phyloP scores from a whole-genome alignment of 2,329 filamentous ascomycete species.

The Camillea tinctor region DNA sequence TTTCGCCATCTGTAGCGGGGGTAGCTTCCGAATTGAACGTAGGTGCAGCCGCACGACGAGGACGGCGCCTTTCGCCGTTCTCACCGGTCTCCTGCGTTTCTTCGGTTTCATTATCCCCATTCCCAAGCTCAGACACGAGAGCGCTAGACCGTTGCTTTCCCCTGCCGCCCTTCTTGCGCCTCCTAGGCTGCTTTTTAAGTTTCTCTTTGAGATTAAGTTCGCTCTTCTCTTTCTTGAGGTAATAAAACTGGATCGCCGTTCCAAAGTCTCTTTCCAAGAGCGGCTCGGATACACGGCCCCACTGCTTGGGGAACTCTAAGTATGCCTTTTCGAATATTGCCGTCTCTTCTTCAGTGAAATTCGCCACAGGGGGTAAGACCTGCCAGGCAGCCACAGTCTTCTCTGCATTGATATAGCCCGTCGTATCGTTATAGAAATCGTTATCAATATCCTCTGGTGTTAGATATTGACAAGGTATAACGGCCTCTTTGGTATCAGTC shows the following conservation, averaged over 20 bases:
- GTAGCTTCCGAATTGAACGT: conserved; percentile 68
- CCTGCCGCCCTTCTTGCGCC: conserved; percentile 55
- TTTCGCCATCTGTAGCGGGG: conserved; percentile 58
- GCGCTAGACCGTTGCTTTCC: conserved; percentile 61
- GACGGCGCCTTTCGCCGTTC: conserved; percentile 59
- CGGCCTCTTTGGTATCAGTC: conserved; percentile 69
- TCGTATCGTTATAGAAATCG: conserved; percentile 62
- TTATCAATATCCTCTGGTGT: conserved; percentile 58
- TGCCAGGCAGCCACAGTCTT: conserved; percentile 69
- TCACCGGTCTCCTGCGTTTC: conserved; percentile 57
- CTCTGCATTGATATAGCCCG: conserved; percentile 63
- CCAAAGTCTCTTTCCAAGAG: conserved; percentile 70
- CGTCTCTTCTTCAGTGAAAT: conserved; percentile 71
- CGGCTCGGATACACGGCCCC: conserved; percentile 71
- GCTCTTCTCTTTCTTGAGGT: conserved; percentile 77
- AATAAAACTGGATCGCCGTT: conserved; percentile 83
- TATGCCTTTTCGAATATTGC: conserved; percentile 72
- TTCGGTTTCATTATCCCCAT: conserved; percentile 55
- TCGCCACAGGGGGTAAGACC: conserved; percentile 69
- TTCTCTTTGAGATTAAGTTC: conserved; percentile 75
- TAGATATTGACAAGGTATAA: conserved; percentile 69
- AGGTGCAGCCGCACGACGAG: conserved; percentile 66
- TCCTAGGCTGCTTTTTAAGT: conserved; percentile 62
- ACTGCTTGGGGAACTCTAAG: conserved; percentile 76
- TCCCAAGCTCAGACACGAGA: conserved; percentile 65